Percentiles rank a stretch among this genome's conserved stretches.
phyloP scores from a whole-genome alignment of 139 green algal genomes.

The Picochlorum sp. region DNA sequence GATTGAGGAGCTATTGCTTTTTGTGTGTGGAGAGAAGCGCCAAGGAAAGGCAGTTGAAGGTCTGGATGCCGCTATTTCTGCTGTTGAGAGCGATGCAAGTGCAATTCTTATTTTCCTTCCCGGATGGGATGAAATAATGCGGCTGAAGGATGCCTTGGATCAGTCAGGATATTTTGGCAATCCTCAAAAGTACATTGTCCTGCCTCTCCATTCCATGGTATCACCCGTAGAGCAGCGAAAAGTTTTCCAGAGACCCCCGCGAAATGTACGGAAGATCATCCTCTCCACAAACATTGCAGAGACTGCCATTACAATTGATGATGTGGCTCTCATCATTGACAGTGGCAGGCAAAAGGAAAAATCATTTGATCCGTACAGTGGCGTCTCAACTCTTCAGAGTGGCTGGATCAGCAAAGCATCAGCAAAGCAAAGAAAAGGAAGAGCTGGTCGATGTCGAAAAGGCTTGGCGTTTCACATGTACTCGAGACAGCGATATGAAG shows the following conservation, averaged over 20 bases:
- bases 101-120: conserved; percentile 78
- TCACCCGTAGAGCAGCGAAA: conserved; percentile 50
- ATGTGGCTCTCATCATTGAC: conserved; percentile 77
- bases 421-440: conserved; percentile 61
- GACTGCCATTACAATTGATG: conserved; percentile 77
- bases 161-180: conserved; percentile 17
- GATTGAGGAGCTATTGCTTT: conserved; percentile 33
- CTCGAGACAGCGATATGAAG: conserved; percentile 36
- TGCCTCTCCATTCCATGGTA: conserved; percentile 73
- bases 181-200: conserved; percentile 27
- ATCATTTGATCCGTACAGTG: conserved; percentile 72
- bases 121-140: conserved; percentile 77
- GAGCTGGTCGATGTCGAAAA: conserved; percentile 65
- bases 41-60: background rate
- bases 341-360: conserved; percentile 71
- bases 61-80: background rate
- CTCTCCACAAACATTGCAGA: conserved; percentile 82
- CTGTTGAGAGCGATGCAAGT: conserved; percentile 12
- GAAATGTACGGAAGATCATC: conserved; percentile 65
- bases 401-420: conserved; percentile 46
- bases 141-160: conserved; percentile 56
- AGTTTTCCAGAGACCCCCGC: conserved; percentile 52
- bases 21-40: conserved; percentile 33
- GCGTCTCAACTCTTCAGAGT: conserved; percentile 59
- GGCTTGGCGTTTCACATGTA: conserved; percentile 80